Base-by-base conservation (phyloP, 169 alveolate genomes). In the Plasmodium inui region DNA sequence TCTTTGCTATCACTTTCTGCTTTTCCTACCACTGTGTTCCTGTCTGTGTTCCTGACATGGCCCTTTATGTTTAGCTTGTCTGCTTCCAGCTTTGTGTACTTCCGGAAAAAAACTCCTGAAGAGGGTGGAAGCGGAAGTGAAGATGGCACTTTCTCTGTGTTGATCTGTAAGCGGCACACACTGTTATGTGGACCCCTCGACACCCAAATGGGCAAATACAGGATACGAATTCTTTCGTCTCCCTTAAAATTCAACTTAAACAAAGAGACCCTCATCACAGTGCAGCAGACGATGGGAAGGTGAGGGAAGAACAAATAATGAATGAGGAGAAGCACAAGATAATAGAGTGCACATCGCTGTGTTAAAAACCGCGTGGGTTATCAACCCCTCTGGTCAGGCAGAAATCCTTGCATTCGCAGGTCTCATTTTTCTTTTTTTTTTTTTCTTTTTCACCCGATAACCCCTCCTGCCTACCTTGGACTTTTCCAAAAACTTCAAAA, bases 91-190 rank as follows among this genome's bases (percentile, higher is more conserved):
- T 96, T 95, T 57, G 97, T 96, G 76, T 81, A 95, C 89, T 94
- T 95, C 37, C 97, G 90, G 83, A 96, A 96, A 80, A 95, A 96
- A 30, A 96, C 97, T 50, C 97, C 97, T 85, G 83, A 94, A 26
- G 79, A 41, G 44, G 46, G 46, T 19, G n/a, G n/a, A 10, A 8
- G 12, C 17, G 41, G 28, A 83, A 57, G 22, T 28, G 12, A n/a
- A 26, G 14, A 67, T 67, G 39, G n/a, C 19, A 17, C 61, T 17
- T 44, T 12, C 10, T 12, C 2, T 12, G 22, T 50, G 2, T 7
- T 50, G 9, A 50, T 50, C 12, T 1, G 61, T 12, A 3, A 50
- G 61, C 22, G 22, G 26, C 26, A 50, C 61, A 50, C 8, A 50
- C 61, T 50, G 61, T 8, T 7, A 14, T 12, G 61, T 50, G 61